These are phyloP conservation scores for Pelargonium cotyledonis DNA, from an alignment of 441 rosid genomes.

Conservation along the genomic window DNA sequence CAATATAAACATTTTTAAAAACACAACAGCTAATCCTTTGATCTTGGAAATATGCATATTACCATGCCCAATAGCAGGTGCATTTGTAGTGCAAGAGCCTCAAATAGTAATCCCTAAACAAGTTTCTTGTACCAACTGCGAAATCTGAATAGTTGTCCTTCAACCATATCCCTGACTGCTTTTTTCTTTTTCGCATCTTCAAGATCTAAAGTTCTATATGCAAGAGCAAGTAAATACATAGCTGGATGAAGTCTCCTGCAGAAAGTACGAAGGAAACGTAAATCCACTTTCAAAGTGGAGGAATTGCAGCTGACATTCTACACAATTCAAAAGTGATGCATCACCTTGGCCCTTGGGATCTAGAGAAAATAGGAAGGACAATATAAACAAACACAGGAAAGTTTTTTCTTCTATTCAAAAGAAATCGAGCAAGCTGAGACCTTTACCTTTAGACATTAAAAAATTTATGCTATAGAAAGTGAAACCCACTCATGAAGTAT, in stretches of 20 bases:
- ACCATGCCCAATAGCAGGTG: constrained; percentile 14
- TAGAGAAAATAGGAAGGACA: background rate
- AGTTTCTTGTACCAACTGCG: constrained; percentile 69
- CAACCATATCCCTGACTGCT: constrained; percentile 37
- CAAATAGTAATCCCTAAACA: constrained; percentile 26
- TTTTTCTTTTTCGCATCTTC: constrained; percentile 76
- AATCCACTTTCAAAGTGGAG: constrained; percentile 16
- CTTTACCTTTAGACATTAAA: background rate
- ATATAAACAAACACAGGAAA: background rate
- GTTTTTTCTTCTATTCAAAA: background rate
- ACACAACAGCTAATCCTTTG: background rate
- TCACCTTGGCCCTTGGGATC: background rate
- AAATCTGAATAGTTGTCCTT: constrained; percentile 35
- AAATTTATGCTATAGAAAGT: background rate
- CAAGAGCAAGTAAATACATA: constrained; percentile 74
- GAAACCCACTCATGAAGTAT: too few relatives aligned
- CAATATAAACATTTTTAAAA: background rate
- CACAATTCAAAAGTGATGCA: background rate
- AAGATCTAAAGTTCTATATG: constrained; percentile 89
- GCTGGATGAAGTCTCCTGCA: constrained; percentile 95
- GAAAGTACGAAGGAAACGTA: constrained; percentile 18
- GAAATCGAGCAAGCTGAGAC: background rate
- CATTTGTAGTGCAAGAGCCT: constrained; percentile 10
- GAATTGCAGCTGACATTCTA: background rate
- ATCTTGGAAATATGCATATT: constrained; percentile 7